Evolutionary conservation across 441 rosid genomes (phyloP), one percentile per base, ranked within the genome.

Genomic region (Syzygium malaccense): DNA sequence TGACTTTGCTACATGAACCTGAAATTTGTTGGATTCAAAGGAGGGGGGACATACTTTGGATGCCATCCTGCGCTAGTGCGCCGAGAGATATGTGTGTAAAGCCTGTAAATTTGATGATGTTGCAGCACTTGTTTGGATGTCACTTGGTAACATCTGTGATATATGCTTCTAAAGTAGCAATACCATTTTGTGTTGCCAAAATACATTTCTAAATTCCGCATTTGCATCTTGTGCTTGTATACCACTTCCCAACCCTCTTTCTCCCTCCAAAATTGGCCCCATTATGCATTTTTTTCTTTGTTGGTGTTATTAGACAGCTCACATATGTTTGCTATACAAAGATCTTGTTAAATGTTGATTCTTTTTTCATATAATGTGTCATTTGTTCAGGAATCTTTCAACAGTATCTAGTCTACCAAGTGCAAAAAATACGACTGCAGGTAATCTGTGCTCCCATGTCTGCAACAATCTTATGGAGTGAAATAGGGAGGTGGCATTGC

Each of bases 361-460:
- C 64, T 86, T 66, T 37, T 86, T 88, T 90, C 66, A 60, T 86
- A 26, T 90, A 25, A 23, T 75, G n/a, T 12, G 91, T 62, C 56
- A 17, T 32, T 91, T 48, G 91, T 92, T 55, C 95, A 97, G 99
- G 98, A 86, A 92, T 95, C 87, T 95, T 96, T 90, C 98, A 95
- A 86, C 99, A 97, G 86, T 97, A 96, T 90, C 92, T 96, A 84
- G 99, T 97, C 90, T 94, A 93, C 90, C 99, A 97, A 93, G 99
- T 97, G 90, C 97, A 94, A 91, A 96, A 96, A 93, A 96, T 97
- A 91, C 97, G 99, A 33, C 92, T 97, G 71, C 99, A 97, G 97
- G 99, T 97, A 91, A 88, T 45, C 55, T 48, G 88, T 84, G 33
- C 62, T 71, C 51, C 32, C 57, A 55, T 87, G 56, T 53, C 25